Percentiles rank a stretch among this genome's conserved stretches.
phyloP scores from a whole-genome alignment of 495 filamentous ascomycete genomes.

The Pyronema omphalodes region DNA sequence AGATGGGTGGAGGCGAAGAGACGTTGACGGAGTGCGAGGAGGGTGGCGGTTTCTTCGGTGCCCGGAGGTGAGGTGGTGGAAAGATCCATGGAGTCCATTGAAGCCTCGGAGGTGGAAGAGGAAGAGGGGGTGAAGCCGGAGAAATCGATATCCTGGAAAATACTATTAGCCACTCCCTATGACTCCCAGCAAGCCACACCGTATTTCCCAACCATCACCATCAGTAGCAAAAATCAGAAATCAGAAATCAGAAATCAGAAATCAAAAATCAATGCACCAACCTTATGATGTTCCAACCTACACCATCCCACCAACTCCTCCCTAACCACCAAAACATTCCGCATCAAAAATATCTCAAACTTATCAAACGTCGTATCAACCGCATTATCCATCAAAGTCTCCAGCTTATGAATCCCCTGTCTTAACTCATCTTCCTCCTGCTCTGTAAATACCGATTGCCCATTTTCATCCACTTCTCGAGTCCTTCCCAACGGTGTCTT shows the following conservation, averaged over 20 bases:
- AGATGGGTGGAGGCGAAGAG: conserved; percentile 67
- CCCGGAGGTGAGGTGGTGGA: conserved; percentile 30
- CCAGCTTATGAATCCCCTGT: conserved; percentile 75
- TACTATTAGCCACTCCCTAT: no score
- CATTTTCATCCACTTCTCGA: conserved; percentile 36
- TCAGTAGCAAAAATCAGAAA: no score
- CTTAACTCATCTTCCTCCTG: conserved; percentile 58
- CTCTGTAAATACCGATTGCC: conserved; percentile 30
- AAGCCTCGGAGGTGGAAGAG: neutral
- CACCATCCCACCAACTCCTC: conserved; percentile 59
- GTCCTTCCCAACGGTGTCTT: conserved; percentile 27
- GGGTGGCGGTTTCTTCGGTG: conserved; percentile 33
- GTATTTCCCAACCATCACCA: no score
- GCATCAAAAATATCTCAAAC: conserved; percentile 65
- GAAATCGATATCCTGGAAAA: conserved; percentile 8
- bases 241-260: no score
- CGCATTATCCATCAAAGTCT: conserved; percentile 73
- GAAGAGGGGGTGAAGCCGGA: conserved; percentile 1
- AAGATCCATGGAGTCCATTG: neutral
- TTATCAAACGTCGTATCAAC: conserved; percentile 65
- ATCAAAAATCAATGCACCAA: no score
- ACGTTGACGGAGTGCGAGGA: conserved; percentile 53
- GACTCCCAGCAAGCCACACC: no score
- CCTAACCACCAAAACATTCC: conserved; percentile 63
- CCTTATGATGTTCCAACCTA: conserved; percentile 69